phyloP scores from a whole-genome alignment of 225 moss, liverwort and hornwort species.

The Physcomitrium patens region DNA sequence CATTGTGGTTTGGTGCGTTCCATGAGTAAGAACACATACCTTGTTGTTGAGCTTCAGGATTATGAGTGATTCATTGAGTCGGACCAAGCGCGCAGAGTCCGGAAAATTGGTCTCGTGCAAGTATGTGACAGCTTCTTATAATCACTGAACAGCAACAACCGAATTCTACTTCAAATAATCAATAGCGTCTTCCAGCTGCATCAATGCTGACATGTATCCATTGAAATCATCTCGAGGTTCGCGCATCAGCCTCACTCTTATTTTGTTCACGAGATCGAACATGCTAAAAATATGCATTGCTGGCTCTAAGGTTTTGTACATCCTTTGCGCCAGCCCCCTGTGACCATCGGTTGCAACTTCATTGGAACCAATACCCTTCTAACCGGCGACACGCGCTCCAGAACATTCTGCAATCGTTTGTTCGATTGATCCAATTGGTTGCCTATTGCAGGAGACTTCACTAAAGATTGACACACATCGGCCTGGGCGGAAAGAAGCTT shows the following conservation, averaged over 20 bases:
- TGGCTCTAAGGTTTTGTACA: conserved; percentile 57
- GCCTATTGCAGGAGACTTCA: conserved; percentile 45
- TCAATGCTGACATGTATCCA: conserved; percentile 49
- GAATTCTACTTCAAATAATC: conserved; percentile 52
- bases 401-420: conserved; percentile 46
- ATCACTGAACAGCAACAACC: conserved; percentile 41
- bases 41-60: conserved; percentile 43
- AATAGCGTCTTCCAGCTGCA: conserved; percentile 56
- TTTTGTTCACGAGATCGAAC: conserved; percentile 59
- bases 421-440: conserved; percentile 40
- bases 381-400: conserved; percentile 53
- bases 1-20: neutral
- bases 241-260: conserved; percentile 41
- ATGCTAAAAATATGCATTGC: conserved; percentile 54
- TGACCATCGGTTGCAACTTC: conserved; percentile 44
- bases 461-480: conserved; percentile 43
- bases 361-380: conserved; percentile 48
- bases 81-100: conserved; percentile 39
- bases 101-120: conserved; percentile 46
- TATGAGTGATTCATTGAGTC: conserved; percentile 54
- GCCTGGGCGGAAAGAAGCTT: conserved; percentile 51
- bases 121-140: conserved; percentile 59
- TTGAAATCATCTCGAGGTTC: conserved; percentile 55
- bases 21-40: conserved; percentile 34
- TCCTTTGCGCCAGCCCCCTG: conserved; percentile 41